A percentile compares a stretch with the other conserved stretches of the same genome.
phyloP scores from a whole-genome alignment of 495 filamentous ascomycete genomes.

The Aspergillus egyptiacus region DNA sequence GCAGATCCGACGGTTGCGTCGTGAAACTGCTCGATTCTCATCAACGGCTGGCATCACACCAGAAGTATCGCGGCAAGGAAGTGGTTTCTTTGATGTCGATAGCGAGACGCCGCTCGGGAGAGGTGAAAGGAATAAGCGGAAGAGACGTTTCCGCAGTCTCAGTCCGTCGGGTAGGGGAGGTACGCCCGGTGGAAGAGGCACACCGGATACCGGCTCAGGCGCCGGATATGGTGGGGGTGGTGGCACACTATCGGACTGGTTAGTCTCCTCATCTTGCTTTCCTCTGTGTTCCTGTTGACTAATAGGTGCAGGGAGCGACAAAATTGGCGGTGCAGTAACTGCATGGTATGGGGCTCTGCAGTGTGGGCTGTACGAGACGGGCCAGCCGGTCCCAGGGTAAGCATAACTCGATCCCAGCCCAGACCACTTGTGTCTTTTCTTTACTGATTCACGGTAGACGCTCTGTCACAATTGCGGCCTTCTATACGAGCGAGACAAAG shows the following conservation, averaged over 20 bases:
- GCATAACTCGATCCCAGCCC: conserved; percentile 19
- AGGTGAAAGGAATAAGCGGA: conserved; percentile 88
- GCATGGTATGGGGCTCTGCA: conserved; percentile 76
- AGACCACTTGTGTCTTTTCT: not conserved
- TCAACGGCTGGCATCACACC: conserved; percentile 71
- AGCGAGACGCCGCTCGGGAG: conserved; percentile 68
- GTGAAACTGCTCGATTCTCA: conserved; percentile 90
- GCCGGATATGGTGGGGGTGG: conserved; percentile 61
- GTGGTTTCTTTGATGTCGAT: conserved; percentile 56
- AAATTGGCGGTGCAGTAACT: conserved; percentile 89
- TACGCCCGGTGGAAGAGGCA: conserved; percentile 66
- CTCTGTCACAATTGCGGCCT: conserved; percentile 94
- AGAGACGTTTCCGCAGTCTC: conserved; percentile 82
- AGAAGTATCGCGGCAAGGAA: conserved; percentile 51
- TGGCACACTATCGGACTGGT: conserved; percentile 67
- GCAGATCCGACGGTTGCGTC: conserved; percentile 75
- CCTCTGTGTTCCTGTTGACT: conserved; percentile 8
- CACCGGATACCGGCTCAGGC: conserved; percentile 63
- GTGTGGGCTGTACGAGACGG: conserved; percentile 96
- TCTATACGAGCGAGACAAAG: conserved; percentile 77
- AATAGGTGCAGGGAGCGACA: conserved; percentile 57
- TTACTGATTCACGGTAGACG: conserved; percentile 48
- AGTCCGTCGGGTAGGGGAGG: conserved; percentile 64
- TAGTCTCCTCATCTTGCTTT: conserved; percentile 17
- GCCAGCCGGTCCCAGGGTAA: conserved; percentile 76